Evolutionary conservation across 129 eudicot species (phyloP).

Genomic region (Saussurea involucrata): DNA sequence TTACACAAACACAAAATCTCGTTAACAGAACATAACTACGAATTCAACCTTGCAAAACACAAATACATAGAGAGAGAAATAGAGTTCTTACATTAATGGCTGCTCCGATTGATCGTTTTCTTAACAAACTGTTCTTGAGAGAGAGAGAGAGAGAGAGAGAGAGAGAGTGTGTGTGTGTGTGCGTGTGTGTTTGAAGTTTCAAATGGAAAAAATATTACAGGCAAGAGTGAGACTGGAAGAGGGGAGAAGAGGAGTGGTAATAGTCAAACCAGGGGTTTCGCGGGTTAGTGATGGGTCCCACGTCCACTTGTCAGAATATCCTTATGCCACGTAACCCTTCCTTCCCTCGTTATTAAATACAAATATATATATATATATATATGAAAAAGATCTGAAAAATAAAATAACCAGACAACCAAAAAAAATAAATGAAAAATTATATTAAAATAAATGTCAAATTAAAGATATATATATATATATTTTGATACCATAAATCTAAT

Average conservation of each 20-base stretch:
- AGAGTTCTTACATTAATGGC: constrained; percentile 25
- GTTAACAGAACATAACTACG: neutral
- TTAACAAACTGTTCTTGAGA: neutral
- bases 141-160: constrained; percentile 4
- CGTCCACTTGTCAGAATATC: neutral
- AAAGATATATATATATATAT: no score
- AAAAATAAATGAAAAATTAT: no score
- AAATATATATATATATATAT: no score
- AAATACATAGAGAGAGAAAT: neutral
- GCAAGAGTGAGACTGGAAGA: constrained; percentile 7
- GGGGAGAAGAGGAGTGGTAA: constrained; percentile 7
- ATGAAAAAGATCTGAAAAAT: no score
- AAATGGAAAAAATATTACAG: constrained; percentile 11
- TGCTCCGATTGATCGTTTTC: constrained; percentile 1
- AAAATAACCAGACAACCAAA: no score
- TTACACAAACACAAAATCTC: constrained; percentile 10
- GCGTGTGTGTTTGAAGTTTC: constrained; percentile 21
- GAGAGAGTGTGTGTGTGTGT: no score
- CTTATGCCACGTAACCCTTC: constrained; percentile 14
- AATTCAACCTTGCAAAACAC: neutral
- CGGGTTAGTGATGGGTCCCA: constrained; percentile 19
- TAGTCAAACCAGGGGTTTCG: constrained; percentile 15
- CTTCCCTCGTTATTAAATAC: neutral
- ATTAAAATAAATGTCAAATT: no score
- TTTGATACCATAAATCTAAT: neutral